These are phyloP conservation scores for Waltergamsia citrina DNA, from an alignment of 2,329 filamentous ascomycete species.

Conservation along the genomic window DNA sequence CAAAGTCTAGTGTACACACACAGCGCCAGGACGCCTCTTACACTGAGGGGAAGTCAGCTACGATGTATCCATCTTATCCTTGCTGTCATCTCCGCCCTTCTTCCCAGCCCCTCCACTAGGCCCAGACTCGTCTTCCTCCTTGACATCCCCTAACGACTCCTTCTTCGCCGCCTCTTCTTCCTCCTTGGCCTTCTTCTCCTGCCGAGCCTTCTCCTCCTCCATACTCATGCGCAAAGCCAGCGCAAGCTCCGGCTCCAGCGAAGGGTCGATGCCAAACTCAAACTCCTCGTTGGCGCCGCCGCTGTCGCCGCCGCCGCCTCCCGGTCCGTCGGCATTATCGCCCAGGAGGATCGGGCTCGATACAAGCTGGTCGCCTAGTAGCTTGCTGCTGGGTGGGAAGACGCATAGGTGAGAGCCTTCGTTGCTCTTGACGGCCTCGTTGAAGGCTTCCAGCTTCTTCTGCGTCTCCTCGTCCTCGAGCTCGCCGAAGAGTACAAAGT, in stretches of 20 bases:
- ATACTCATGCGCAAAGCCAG: constrained; percentile 94
- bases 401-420: constrained; percentile 88
- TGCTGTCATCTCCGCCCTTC: constrained; percentile 28
- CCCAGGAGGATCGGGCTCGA: constrained; percentile 84
- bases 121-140: constrained; percentile 64
- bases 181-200: constrained; percentile 75
- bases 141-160: constrained; percentile 69
- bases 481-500: constrained; percentile 92
- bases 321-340: constrained; percentile 50
- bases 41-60: constrained; percentile 10
- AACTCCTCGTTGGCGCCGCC: constrained; percentile 56
- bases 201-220: constrained; percentile 92
- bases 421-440: constrained; percentile 82
- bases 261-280: constrained; percentile 78
- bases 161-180: constrained; percentile 66
- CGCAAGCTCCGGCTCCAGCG: constrained; percentile 85
- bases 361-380: constrained; percentile 87
- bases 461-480: constrained; percentile 79
- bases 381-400: constrained; percentile 81
- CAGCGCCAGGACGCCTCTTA: not conserved
- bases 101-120: constrained; percentile 31
- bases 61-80: constrained; percentile 87
- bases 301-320: constrained; percentile 43
- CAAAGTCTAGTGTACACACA: not conserved
- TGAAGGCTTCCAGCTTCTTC: constrained; percentile 90